These are phyloP conservation scores for Asterionellopsis glacialis DNA, from an alignment of 108 stramenopile species.

Conservation along the genomic window DNA sequence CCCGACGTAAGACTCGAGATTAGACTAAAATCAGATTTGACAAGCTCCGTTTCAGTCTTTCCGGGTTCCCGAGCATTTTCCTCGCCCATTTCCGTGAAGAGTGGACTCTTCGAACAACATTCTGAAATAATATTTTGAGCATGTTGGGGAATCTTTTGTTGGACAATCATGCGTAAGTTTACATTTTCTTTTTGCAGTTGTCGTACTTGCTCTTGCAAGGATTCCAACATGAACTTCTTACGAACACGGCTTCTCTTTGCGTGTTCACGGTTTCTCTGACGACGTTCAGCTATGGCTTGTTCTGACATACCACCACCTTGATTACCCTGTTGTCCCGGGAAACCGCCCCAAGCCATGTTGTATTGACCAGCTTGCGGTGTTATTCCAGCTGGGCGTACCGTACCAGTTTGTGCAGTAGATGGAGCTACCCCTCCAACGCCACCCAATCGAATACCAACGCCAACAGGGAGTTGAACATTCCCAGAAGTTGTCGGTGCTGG, in stretches of 20 bases:
- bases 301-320: slow-evolving; percentile 18
- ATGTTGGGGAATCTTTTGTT: slow-evolving; percentile 76
- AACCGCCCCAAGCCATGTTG: slow-evolving; percentile 5
- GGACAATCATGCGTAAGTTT: slow-evolving; percentile 65
- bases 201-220: slow-evolving; percentile 89
- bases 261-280: slow-evolving; percentile 94
- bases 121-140: slow-evolving; percentile 74
- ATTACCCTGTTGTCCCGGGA: background rate
- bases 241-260: slow-evolving; percentile 95
- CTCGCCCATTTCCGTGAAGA: slow-evolving; percentile 46
- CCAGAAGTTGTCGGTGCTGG: slow-evolving; percentile 5
- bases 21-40: slow-evolving; percentile 76
- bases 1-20: slow-evolving; percentile 76
- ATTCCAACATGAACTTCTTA: slow-evolving; percentile 98
- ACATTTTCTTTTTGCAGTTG: slow-evolving; percentile 90
- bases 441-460: slow-evolving; percentile 59
- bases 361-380: background rate
- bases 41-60: slow-evolving; percentile 32
- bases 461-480: slow-evolving; percentile 49
- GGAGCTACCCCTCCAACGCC: slow-evolving; percentile 52
- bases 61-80: slow-evolving; percentile 12
- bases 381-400: too few relatives aligned
- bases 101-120: slow-evolving; percentile 64
- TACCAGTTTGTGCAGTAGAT: slow-evolving; percentile 27
- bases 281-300: slow-evolving; percentile 64